Evolutionary conservation across 2,329 filamentous ascomycete species (phyloP), one percentile per base, ranked within the genome.

Genomic region (Apiospora arundinis): DNA sequence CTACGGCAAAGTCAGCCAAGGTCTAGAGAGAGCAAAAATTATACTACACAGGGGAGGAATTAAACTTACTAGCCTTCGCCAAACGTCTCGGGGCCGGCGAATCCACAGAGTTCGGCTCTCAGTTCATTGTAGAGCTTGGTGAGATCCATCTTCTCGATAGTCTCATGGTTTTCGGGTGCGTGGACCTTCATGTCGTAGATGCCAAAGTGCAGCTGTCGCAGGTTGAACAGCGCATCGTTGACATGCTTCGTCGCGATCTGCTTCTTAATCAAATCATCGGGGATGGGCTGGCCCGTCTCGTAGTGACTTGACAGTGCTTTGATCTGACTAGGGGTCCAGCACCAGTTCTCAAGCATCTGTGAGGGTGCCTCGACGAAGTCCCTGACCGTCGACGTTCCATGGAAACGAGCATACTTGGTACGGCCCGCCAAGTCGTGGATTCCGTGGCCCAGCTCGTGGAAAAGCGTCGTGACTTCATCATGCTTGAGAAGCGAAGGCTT

Each of bases 161-260:
- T 92, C 14, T 88, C 89, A 74, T 94, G 92, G n/a, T 87, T 88
- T 74, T 86, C 84, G 9, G 92, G 91, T 40, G 90, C 89, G 82
- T 96, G 93, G 2, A 95, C 87, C 0, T 90, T 90, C 93, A 96
- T 95, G 80, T 96, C 93, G 76, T 93, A 95, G 72, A 93, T 92
- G 49, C 93, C 93, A 78, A 95, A 94, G 80, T 94, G 90, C 56
- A 96, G 85, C 81, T 95, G 93, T 52, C 92, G 87, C 40, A 95
- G 86, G 78, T 94, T 95, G 82, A 92, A 93, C 6, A 94, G 87
- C 0, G 92, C 92, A 72, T 91, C 93, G 80, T 95, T 95, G 79
- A 95, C 91, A 76, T 95, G 92, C 82, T 94, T 94, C 18, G 92
- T 94, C 67, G 87, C 87, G 77, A 96, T 91, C 72, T 95, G 87